Percentiles rank a stretch among this genome's conserved stretches.
phyloP scores from a whole-genome alignment of 2,329 filamentous ascomycete genomes.

The Juglanconis oblonga region DNA sequence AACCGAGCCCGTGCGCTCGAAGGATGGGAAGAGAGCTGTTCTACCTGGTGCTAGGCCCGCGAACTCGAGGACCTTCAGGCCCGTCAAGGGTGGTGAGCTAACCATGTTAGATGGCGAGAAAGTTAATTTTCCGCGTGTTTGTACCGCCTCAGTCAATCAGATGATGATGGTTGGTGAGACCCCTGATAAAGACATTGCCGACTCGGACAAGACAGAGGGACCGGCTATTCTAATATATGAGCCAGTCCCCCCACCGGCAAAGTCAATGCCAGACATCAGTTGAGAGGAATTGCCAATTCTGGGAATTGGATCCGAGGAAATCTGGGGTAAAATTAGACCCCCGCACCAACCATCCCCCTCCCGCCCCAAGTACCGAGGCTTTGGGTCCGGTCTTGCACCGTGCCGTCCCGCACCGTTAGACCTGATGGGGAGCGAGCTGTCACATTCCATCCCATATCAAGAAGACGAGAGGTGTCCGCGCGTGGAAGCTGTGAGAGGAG shows the following conservation, averaged over 20 bases:
- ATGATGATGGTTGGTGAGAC: not conserved
- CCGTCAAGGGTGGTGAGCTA: conserved; percentile 40
- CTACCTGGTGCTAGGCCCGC: conserved; percentile 62
- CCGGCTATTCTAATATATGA: not conserved
- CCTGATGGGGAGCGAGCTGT: not conserved
- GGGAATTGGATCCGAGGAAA: not conserved
- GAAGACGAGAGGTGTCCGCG: too few relatives aligned
- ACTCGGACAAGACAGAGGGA: too few relatives aligned
- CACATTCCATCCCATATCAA: not conserved
- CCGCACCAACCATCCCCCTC: not conserved
- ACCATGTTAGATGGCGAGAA: conserved; percentile 29
- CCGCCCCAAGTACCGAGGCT: not conserved
- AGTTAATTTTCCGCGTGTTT: not conserved
- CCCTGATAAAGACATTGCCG: not conserved
- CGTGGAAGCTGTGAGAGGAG: too few relatives aligned
- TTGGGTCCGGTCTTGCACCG: not conserved
- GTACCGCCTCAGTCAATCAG: not conserved
- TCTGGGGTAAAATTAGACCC: not conserved
- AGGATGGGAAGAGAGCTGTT: conserved; percentile 7
- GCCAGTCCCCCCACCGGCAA: not conserved
- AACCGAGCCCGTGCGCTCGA: not conserved
- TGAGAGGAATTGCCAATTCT: not conserved
- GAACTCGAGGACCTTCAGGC: conserved; percentile 58
- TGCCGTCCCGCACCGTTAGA: not conserved
- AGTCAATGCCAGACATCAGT: not conserved